Conservation (phyloP, 495 filamentous ascomycete genomes). For the Penicillium daleae region DNA sequence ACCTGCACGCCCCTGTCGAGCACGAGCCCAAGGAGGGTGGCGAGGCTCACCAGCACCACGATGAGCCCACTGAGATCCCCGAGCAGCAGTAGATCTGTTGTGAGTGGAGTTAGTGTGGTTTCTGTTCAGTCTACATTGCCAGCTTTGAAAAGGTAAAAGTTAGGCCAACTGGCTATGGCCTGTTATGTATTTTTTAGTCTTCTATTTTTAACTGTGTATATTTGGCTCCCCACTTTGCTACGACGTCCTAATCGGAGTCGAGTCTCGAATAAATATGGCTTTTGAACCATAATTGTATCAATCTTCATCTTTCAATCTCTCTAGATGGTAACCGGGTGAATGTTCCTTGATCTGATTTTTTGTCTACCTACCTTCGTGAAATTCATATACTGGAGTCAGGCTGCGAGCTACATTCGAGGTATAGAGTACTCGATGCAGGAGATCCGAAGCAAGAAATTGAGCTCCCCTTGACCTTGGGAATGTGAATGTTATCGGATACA, state of each 20-base stretch:
- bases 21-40: slow-evolving; percentile 27
- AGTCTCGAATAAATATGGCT: slow-evolving; percentile 20
- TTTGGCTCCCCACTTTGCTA: slow-evolving; percentile 24
- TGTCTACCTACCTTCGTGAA: too few relatives aligned
- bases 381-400: too few relatives aligned
- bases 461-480: too few relatives aligned
- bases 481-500: too few relatives aligned
- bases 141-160: background rate
- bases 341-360: too few relatives aligned
- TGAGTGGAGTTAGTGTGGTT: background rate
- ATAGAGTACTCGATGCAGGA: too few relatives aligned
- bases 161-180: slow-evolving; percentile 3
- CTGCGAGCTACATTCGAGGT: too few relatives aligned
- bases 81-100: slow-evolving; percentile 20
- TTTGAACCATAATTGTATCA: slow-evolving; percentile 10
- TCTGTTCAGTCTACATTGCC: background rate
- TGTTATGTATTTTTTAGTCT: slow-evolving; percentile 15
- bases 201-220: slow-evolving; percentile 22
- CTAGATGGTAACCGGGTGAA: background rate
- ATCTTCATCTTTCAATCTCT: background rate
- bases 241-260: slow-evolving; percentile 17
- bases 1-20: slow-evolving; percentile 31
- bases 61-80: slow-evolving; percentile 24
- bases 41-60: slow-evolving; percentile 32
- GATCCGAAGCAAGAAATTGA: too few relatives aligned